phyloP scores from a whole-genome alignment of 176 grass and related monocot genomes.

The Pontederia paniculata region DNA sequence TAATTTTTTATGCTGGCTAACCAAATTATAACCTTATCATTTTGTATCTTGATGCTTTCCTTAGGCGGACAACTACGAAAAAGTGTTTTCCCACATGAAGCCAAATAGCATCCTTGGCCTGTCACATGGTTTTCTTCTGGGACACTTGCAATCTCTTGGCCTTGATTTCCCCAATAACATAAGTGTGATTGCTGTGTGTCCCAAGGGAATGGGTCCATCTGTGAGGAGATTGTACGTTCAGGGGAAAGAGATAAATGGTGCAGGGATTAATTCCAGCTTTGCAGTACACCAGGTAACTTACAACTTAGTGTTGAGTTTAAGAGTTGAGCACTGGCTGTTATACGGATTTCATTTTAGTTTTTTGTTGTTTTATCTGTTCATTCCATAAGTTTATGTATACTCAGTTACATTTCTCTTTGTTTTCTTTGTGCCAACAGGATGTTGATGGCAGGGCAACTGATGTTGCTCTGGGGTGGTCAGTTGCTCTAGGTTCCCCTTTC shows the following conservation, averaged over 20 bases:
- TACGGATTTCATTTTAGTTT: too few species aligned
- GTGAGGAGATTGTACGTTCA: constrained; percentile 73
- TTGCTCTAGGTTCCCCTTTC: constrained; percentile 74
- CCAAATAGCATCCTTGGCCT: constrained; percentile 72
- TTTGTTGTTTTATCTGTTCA: background rate
- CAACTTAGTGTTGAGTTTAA: too few species aligned
- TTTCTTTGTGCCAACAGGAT: constrained; percentile 32
- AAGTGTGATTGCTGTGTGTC: constrained; percentile 71
- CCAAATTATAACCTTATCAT: too few species aligned
- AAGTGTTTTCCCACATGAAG: constrained; percentile 86
- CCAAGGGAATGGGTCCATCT: constrained; percentile 76
- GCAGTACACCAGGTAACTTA: constrained; percentile 83
- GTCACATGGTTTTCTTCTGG: constrained; percentile 70
- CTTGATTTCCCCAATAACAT: constrained; percentile 69
- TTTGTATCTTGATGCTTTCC: constrained; percentile 7
- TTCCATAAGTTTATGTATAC: background rate
- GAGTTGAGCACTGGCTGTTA: too few species aligned
- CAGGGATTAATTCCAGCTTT: constrained; percentile 76
- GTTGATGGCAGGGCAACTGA: constrained; percentile 82
- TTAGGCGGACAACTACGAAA: constrained; percentile 78
- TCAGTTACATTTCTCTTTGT: too few species aligned
- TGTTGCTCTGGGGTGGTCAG: constrained; percentile 78
- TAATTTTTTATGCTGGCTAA: background rate
- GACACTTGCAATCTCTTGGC: constrained; percentile 53
- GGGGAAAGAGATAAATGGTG: constrained; percentile 79